Evolutionary conservation across 2,329 filamentous ascomycete species (phyloP), one percentile per base, ranked within the genome.

Genomic region (Cylindrodendrum hubeiense): DNA sequence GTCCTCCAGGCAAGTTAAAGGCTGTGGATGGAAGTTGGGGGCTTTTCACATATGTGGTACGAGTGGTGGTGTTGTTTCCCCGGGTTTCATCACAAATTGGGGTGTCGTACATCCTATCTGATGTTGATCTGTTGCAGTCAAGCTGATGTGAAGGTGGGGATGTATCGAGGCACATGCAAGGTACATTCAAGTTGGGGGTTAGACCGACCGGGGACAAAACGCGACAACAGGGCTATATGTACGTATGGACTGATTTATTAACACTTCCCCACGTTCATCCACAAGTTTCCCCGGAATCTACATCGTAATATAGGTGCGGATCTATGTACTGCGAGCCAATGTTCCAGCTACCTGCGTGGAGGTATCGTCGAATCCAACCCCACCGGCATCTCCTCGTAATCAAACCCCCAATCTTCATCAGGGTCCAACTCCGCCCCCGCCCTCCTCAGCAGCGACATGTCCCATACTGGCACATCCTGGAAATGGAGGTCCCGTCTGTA

Each of bases 391-490:
- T 81, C 79, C 53, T 80, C 78, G 57, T 79, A 79, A 2, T 21
- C 57, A 63, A 79, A 76, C 2, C 72, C 75, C 76, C 76, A 80
- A n/a, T 78, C 77, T 49, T 77, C 77, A 3, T 73, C 74, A 8
- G 79, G 69, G 1, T 65, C 65, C 10, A 81, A 53, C 59, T 77
- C 60, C 5, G 75, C 79, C 2, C 76, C 76, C 1, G 71, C 74
- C 22, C 60, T 49, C 2, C 69, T 44, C 6, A 79, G 67, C 17
- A 69, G 62, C 5, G 50, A 63, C 60, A 67, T 66, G 8, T 71
- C 75, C 26, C 60, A 60, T 2, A 44, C 52, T 3, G 63, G 61
- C 15, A 80, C 55, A 22, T 24, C 41, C n/a, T 57, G 39, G 9
- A 72, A n/a, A 33, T 78, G 70, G 5, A 82, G 51, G 26, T 82